Evolutionary conservation across 768 basidiomycete genomes (phyloP).

Genomic region (Boletus reticuloceps): DNA sequence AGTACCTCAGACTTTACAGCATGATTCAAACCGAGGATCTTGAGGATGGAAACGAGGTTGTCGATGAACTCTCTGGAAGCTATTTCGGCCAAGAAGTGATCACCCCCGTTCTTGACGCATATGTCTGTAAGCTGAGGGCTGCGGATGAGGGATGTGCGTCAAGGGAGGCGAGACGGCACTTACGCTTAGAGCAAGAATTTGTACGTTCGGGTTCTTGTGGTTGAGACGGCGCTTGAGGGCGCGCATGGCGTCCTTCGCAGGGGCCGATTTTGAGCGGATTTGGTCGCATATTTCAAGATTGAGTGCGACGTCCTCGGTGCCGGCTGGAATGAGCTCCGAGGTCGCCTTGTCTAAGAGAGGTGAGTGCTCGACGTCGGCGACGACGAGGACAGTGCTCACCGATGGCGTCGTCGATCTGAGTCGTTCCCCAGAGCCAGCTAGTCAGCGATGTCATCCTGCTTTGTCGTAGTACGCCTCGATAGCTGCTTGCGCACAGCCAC

Average conservation of each 20-base stretch:
- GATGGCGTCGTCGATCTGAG: conserved; percentile 79
- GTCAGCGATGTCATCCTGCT: conserved; percentile 55
- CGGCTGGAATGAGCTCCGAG: conserved; percentile 80
- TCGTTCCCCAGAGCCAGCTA: conserved; percentile 77
- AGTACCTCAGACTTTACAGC: conserved; percentile 83
- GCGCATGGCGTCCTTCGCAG: conserved; percentile 84
- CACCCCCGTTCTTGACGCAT: conserved; percentile 96
- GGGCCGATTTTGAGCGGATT: conserved; percentile 86
- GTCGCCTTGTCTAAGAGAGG: conserved; percentile 82
- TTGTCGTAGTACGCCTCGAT: conserved; percentile 13
- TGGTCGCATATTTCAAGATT: conserved; percentile 97
- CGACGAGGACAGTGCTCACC: conserved; percentile 46
- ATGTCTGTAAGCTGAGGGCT: conserved; percentile 80
- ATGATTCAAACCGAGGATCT: conserved; percentile 68
- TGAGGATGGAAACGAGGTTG: conserved; percentile 86
- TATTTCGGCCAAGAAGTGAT: conserved; percentile 81
- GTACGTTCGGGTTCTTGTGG: conserved; percentile 96
- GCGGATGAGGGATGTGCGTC: conserved; percentile 1
- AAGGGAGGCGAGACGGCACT: conserved; percentile 31
- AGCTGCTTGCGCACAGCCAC: conserved; percentile 9
- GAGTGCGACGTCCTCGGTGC: conserved; percentile 86
- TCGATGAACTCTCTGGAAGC: conserved; percentile 92
- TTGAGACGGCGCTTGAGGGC: conserved; percentile 82
- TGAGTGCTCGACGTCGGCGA: conserved; percentile 27
- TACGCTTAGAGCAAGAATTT: conserved; percentile 82